Percentiles rank a stretch among this genome's conserved stretches.
phyloP scores from a whole-genome alignment of 202 grass and related monocot species.

The Setaria italica region DNA sequence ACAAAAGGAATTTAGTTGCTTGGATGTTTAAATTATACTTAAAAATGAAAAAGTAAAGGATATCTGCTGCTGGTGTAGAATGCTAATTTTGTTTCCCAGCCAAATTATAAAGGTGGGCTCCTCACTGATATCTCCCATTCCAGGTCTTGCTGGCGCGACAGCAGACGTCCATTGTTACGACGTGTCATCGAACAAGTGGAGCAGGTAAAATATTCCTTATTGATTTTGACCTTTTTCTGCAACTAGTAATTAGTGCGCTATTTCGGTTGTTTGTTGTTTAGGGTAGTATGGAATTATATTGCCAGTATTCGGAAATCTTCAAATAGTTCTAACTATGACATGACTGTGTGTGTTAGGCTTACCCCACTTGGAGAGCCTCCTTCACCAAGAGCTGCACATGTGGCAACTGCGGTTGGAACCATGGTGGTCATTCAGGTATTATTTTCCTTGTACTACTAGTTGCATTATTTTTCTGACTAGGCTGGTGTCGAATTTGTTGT shows the following conservation, averaged over 20 bases:
- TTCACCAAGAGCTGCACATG: slow-evolving; percentile 98
- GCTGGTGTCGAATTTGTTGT: slow-evolving; percentile 5
- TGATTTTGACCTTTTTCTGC: slow-evolving; percentile 26
- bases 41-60: slow-evolving; percentile 12
- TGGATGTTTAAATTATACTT: neutral
- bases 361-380: slow-evolving; percentile 96
- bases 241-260: slow-evolving; percentile 12
- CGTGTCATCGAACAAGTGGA: slow-evolving; percentile 93
- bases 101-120: slow-evolving; percentile 19
- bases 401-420: slow-evolving; percentile 97
- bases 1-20: slow-evolving; percentile 21
- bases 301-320: neutral
- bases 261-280: slow-evolving; percentile 38
- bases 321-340: slow-evolving; percentile 32
- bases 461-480: slow-evolving; percentile 16
- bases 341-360: slow-evolving; percentile 69
- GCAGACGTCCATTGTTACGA: slow-evolving; percentile 99
- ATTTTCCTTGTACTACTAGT: slow-evolving; percentile 21
- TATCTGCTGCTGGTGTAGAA: neutral
- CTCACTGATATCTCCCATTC: slow-evolving; percentile 40
- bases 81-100: slow-evolving; percentile 25
- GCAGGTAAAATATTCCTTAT: slow-evolving; percentile 73
- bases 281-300: slow-evolving; percentile 30
- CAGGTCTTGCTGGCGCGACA: slow-evolving; percentile 98
- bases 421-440: slow-evolving; percentile 99